Conservation (phyloP, 2,329 filamentous ascomycete species). For the Neophaeococcomyces aloes region DNA sequence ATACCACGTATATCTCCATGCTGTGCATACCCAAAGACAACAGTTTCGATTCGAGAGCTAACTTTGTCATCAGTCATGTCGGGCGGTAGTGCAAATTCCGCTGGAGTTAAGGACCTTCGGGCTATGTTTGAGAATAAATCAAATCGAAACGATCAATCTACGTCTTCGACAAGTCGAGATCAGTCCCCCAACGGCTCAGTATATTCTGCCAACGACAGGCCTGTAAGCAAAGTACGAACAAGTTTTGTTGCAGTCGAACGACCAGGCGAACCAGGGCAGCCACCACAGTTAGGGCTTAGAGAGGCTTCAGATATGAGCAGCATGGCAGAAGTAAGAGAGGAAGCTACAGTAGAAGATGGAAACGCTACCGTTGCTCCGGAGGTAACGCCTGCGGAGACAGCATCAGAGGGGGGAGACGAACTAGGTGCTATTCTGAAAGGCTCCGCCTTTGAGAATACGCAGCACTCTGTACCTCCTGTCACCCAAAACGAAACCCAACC, state of each 20-base stretch:
- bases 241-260: slow-evolving; percentile 63
- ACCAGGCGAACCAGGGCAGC: slow-evolving; percentile 29
- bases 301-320: slow-evolving; percentile 29
- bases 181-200: slow-evolving; percentile 45
- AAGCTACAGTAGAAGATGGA: slow-evolving; percentile 13
- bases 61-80: slow-evolving; percentile 21
- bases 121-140: slow-evolving; percentile 68
- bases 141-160: slow-evolving; percentile 43
- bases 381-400: not conserved
- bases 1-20: not conserved
- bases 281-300: slow-evolving; percentile 31
- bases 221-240: slow-evolving; percentile 63
- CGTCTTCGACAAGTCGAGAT: slow-evolving; percentile 57
- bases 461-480: slow-evolving; percentile 9
- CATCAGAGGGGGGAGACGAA: slow-evolving; percentile 9
- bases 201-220: slow-evolving; percentile 41
- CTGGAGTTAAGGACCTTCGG: slow-evolving; percentile 62
- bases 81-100: slow-evolving; percentile 32
- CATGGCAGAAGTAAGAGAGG: slow-evolving; percentile 17
- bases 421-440: slow-evolving; percentile 25
- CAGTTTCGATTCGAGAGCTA: not conserved
- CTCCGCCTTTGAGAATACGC: slow-evolving; percentile 23
- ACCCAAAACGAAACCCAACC: slow-evolving; percentile 2
- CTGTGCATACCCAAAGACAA: not conserved
- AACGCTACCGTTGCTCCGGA: not conserved